Evolutionary conservation across 805 yeast genomes (phyloP).

Genomic region (Candida coquimbonensis): DNA sequence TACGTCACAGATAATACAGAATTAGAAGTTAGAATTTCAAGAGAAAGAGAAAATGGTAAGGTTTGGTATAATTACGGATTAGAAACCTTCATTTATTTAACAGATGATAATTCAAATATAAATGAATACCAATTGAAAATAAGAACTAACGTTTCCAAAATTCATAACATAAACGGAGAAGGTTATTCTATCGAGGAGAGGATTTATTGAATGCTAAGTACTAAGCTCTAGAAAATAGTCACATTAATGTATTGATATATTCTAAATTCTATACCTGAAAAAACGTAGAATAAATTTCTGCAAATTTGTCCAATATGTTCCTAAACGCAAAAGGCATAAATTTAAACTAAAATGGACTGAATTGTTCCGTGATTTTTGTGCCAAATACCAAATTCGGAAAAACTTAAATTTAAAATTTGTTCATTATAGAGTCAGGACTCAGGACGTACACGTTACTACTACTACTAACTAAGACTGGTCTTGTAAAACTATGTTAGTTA

Average conservation of each 20-base stretch:
- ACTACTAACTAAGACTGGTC: too few species aligned
- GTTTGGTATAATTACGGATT: constrained; percentile 69
- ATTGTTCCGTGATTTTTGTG: not conserved
- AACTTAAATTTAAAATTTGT: not conserved
- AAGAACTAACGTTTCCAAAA: constrained; percentile 31
- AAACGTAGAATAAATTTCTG: not conserved
- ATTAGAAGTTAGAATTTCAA: constrained; percentile 42
- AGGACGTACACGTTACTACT: too few species aligned
- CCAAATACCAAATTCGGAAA: not conserved
- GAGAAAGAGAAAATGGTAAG: constrained; percentile 33
- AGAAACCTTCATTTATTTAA: constrained; percentile 42
- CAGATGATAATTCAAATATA: constrained; percentile 12
- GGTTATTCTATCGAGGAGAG: constrained; percentile 15
- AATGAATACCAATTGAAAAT: constrained; percentile 27
- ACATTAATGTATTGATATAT: too few species aligned
- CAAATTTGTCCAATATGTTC: not conserved
- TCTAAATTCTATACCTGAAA: not conserved
- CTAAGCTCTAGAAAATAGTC: too few species aligned
- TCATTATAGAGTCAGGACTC: too few species aligned
- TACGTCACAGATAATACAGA: constrained; percentile 48
- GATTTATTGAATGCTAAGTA: not conserved
- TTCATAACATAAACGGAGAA: constrained; percentile 33
- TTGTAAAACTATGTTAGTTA: too few species aligned
- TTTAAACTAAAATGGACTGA: too few species aligned
- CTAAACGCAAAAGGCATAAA: not conserved